Evolutionary conservation across 1,139 yeast species (phyloP).

Genomic region (Kodamaea ohmeri): DNA sequence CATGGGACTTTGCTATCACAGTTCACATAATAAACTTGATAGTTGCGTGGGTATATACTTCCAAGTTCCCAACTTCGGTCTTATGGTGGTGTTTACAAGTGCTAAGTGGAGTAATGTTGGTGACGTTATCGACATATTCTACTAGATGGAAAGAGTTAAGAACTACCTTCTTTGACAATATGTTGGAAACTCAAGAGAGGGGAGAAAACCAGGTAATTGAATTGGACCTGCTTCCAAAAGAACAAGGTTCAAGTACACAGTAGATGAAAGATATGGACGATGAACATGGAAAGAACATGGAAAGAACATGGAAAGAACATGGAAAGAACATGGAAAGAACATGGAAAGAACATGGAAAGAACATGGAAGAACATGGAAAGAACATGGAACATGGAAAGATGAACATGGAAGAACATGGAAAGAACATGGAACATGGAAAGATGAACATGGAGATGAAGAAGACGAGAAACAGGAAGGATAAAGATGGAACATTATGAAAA

Average conservation of each 20-base stretch:
- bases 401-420: too few relatives aligned
- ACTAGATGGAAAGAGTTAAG: conserved; percentile 86
- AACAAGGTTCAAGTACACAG: conserved; percentile 3
- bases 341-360: too few relatives aligned
- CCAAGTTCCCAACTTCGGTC: conserved; percentile 63
- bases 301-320: too few relatives aligned
- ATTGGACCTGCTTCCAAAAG: conserved; percentile 15
- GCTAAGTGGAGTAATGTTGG: conserved; percentile 64
- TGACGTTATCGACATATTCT: conserved; percentile 79
- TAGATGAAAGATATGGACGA: neutral
- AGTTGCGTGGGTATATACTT: conserved; percentile 65
- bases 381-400: too few relatives aligned
- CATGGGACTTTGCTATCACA: conserved; percentile 94
- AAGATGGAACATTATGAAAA: too few relatives aligned
- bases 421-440: too few relatives aligned
- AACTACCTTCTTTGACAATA: conserved; percentile 82
- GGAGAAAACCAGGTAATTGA: conserved; percentile 28
- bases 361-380: too few relatives aligned
- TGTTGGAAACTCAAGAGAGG: conserved; percentile 54
- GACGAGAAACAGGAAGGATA: too few relatives aligned
- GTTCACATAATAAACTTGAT: conserved; percentile 76
- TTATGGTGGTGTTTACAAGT: conserved; percentile 87
- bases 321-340: too few relatives aligned
- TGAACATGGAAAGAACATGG: too few relatives aligned
- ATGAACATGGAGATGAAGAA: too few relatives aligned